Conservation (phyloP, 108 stramenopile genomes). For the Fragilariopsis cylindrus region DNA sequence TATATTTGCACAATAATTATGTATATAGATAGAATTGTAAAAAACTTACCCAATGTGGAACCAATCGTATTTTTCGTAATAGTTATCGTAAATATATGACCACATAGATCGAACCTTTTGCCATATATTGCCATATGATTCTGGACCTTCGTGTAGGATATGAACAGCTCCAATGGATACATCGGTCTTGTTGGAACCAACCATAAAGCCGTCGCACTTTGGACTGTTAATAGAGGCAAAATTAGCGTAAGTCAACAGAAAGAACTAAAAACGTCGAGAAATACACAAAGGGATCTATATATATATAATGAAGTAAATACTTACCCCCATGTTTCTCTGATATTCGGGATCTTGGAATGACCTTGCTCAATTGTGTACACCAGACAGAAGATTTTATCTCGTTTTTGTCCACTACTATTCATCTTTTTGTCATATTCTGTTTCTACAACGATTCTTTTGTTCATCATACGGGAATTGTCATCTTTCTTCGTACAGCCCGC, state of each 20-base stretch:
- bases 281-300: constrained; percentile 3
- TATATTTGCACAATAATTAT: too few species aligned
- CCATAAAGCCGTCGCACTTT: constrained; percentile 97
- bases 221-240: constrained; percentile 28
- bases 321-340: constrained; percentile 80
- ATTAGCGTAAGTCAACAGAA: background rate
- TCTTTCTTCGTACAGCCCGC: constrained; percentile 53
- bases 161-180: constrained; percentile 69
- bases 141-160: constrained; percentile 91
- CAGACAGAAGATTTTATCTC: constrained; percentile 84
- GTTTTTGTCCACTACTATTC: constrained; percentile 50
- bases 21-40: background rate
- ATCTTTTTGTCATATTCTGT: constrained; percentile 58
- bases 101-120: constrained; percentile 96
- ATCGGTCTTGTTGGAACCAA: constrained; percentile 88
- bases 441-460: constrained; percentile 73
- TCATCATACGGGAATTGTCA: constrained; percentile 72
- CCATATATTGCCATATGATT: constrained; percentile 98
- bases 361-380: constrained; percentile 79
- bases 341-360: constrained; percentile 67
- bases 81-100: constrained; percentile 94
- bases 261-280: background rate
- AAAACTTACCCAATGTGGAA: constrained; percentile 56
- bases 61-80: constrained; percentile 68
- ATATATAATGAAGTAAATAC: constrained; percentile 5